Evolutionary conservation across 2,329 filamentous ascomycete species (phyloP), one percentile per base, ranked within the genome.

Genomic region (Hymenotorrendiella dingleyae): DNA sequence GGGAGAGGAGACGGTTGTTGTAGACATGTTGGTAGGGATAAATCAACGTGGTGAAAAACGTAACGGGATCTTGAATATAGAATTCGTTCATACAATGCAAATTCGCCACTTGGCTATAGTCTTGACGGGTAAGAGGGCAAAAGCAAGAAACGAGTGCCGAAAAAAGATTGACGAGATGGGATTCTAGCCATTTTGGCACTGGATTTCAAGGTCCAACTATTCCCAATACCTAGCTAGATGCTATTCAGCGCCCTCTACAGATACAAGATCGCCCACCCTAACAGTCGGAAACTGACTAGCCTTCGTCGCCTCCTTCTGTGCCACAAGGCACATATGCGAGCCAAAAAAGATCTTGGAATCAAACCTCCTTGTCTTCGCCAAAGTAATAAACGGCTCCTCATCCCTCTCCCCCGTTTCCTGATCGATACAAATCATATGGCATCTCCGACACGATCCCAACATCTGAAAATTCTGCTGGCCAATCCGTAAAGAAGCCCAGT

Each of bases 371-470:
- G 87, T 94, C 69, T 94, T 95, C 2, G 86, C 83, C 45, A 98
- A 67, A 1, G 89, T 96, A 3, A 85, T 77, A 59, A 93, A 94
- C 0, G 43, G 93, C 62, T 97, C 93, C 49, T 88, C 80, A 50
- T 81, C 79, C 61, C 80, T 85, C 49, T 80, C 73, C 0, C 81
- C 89, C 10, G 84, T 95, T 35, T 80, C 70, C 62, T 96, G 93
- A 58, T 98, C 82, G 34, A 97, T 79, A 60, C 91, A 96, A 8
- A 98, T 84, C 90, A 98, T 97, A 62, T 95, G 89, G 55, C 93
- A 98, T 46, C 93, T 72, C 47, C 88, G 78, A 58, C 93, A 98
- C 3, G 85, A 78, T 0, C 90, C 91, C 4, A 97, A 67, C 56
- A 94, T 78, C 48, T 84, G 72, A 55, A 87, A 85, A 8, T 66